These are phyloP conservation scores for Sarcocystis neurona DNA, from an alignment of 169 alveolate species.

Conservation along the genomic window DNA sequence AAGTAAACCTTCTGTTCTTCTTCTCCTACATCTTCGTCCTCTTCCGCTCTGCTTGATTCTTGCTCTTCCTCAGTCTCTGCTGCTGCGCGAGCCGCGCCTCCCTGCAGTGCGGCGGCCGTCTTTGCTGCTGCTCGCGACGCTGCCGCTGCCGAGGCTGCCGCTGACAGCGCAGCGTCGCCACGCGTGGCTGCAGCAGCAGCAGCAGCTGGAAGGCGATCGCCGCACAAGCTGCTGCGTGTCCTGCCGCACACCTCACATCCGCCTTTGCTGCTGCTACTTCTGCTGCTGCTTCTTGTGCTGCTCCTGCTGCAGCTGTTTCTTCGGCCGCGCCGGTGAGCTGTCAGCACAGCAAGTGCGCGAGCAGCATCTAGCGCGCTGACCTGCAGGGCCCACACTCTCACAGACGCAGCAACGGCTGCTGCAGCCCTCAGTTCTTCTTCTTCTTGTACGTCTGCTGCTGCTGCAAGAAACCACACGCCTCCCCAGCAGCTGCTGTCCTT, in stretches of 20 bases:
- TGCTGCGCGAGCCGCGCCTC: neutral
- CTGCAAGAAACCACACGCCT: neutral
- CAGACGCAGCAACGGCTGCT: too few species aligned
- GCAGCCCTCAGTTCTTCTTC: neutral
- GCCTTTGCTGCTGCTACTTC: too few species aligned
- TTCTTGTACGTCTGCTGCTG: neutral
- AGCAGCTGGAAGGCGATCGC: neutral
- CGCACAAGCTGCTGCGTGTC: neutral
- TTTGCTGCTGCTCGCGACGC: neutral
- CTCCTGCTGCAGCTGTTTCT: too few species aligned
- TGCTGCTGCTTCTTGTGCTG: too few species aligned
- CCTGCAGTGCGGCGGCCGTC: conserved; percentile 3
- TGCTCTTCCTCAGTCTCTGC: neutral
- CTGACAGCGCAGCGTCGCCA: neutral
- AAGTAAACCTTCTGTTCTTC: neutral
- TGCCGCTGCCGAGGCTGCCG: neutral
- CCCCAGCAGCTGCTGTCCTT: neutral
- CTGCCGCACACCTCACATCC: too few species aligned
- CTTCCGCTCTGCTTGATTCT: neutral
- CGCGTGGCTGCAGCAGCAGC: neutral
- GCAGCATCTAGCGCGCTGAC: too few species aligned
- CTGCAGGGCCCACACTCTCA: too few species aligned
- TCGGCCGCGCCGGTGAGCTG: too few species aligned
- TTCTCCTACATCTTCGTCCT: neutral
- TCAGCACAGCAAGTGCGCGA: too few species aligned